These are phyloP conservation scores for Anthoceros angustus DNA, from an alignment of 225 moss, liverwort and hornwort species.

Conservation along the genomic window DNA sequence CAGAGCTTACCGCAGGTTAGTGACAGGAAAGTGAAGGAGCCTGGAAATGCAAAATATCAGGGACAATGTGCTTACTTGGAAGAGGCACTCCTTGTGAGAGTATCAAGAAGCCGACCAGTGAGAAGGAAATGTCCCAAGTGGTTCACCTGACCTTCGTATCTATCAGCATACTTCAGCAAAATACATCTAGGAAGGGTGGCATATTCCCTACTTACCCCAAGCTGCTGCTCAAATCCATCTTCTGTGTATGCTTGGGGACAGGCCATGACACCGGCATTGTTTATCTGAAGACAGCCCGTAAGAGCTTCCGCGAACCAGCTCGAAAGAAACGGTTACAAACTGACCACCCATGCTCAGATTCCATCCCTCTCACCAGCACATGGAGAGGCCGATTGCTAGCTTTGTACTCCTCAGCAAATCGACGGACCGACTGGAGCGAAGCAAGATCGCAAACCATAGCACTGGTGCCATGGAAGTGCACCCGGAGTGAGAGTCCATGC, in stretches of 20 bases:
- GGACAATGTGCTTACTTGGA: conserved; percentile 21
- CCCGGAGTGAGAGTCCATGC: neutral
- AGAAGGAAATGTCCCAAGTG: conserved; percentile 88
- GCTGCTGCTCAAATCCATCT: conserved; percentile 67
- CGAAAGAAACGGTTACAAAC: neutral
- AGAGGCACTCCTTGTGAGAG: conserved; percentile 40
- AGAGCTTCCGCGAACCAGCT: neutral
- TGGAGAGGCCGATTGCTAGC: conserved; percentile 30
- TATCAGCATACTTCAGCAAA: neutral
- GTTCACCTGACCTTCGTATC: conserved; percentile 38
- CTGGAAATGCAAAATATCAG: neutral
- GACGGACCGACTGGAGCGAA: conserved; percentile 56
- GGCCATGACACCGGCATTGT: conserved; percentile 90
- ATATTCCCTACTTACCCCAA: conserved; percentile 34
- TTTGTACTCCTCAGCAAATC: conserved; percentile 56
- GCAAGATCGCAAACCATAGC: conserved; percentile 42
- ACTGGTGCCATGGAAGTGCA: conserved; percentile 16
- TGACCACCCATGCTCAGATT: conserved; percentile 8
- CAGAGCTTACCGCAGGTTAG: neutral
- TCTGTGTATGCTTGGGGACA: conserved; percentile 64
- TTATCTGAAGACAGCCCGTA: conserved; percentile 32
- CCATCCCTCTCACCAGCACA: conserved; percentile 20
- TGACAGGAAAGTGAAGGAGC: neutral
- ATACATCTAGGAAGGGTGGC: too few species aligned
- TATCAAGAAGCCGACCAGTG: conserved; percentile 53